phyloP scores from a whole-genome alignment of 768 basidiomycete species.

The Leccinum fibrillosum region DNA sequence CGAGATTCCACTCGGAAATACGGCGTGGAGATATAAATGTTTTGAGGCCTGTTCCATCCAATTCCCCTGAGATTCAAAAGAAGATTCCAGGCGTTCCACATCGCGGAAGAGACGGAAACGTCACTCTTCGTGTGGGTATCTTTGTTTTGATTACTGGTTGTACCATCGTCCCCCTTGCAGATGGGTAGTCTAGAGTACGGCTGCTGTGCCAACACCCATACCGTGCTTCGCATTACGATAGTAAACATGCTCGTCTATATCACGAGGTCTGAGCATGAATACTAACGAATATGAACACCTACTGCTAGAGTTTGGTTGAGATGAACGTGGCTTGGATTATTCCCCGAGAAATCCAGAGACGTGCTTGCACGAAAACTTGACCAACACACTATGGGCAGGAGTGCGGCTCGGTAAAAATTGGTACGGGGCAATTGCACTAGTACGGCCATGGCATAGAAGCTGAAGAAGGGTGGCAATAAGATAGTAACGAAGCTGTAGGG shows the following conservation, averaged over 20 bases:
- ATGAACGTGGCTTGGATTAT: conserved; percentile 7
- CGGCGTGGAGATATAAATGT: conserved; percentile 8
- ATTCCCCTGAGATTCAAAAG: too few relatives aligned
- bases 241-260: conserved; percentile 23
- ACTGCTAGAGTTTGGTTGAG: conserved; percentile 25
- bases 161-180: not conserved
- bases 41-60: too few relatives aligned
- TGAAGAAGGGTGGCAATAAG: conserved; percentile 40
- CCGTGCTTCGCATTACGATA: conserved; percentile 25
- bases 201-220: conserved; percentile 18
- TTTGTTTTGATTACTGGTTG: not conserved
- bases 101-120: conserved; percentile 8
- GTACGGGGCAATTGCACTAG: conserved; percentile 24
- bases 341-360: conserved; percentile 24
- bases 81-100: conserved; percentile 29
- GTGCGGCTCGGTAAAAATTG: conserved; percentile 38
- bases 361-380: conserved; percentile 37
- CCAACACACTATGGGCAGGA: conserved; percentile 50
- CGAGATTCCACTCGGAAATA: conserved; percentile 19
- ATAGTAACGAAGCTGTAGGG: conserved; percentile 31
- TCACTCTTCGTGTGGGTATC: not conserved
- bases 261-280: not conserved
- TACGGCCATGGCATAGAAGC: not conserved
- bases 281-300: not conserved
- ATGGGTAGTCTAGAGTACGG: conserved; percentile 15